Base-by-base conservation (phyloP, 495 filamentous ascomycete species). In the Trichoderma orchidacearum region DNA sequence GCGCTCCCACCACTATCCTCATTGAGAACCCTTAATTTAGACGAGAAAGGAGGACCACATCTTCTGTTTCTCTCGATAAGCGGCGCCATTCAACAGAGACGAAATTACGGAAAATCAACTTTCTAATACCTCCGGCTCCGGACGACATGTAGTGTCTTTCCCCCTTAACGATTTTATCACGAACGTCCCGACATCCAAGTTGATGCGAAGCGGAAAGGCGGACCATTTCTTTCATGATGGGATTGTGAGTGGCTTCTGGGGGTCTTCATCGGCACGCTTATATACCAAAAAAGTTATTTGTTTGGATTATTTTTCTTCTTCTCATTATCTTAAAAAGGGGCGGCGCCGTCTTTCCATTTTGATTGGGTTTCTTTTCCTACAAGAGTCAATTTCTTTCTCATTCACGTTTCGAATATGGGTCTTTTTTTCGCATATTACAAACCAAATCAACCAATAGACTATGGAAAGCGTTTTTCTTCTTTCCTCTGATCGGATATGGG, bases 1-100 rank as follows among this genome's bases (percentile, higher is more conserved):
- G 71, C 51, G 88, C 88, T 32, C 88, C 90, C 1, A 87, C 90
- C 34, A 81, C 86, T 71, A 95, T 92, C 29, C 80, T 99, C 32
- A 78, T 99, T 51, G 75, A 78, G 62, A 64, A 66, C 27, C 23
- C 51, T 12, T 53, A 53, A 53, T 11, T 53, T 30, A 4, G 9
- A 5, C 32, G 9, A 36, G 17, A 30, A 25, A 7, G 30, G n/a
- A 21, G 27, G 51, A 11, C 51, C 15, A 11, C 51, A 34, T 30
- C n/a, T 48, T 23, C 41, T 27, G 11, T 48, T n/a, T 48, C 41
- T 48, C 41, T 48, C 41, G 41, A 48, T 48, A 48, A 25, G 41
- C 41, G 21, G 21, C 41, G 21, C 21, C 41, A 48, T 48, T 48
- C 41, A 48, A 48, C 18, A 48, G 0, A 48, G 41, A 48, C 9